phyloP scores from a whole-genome alignment of 192 early-diverging fungal genomes.

The Spizellomyces punctatus region DNA sequence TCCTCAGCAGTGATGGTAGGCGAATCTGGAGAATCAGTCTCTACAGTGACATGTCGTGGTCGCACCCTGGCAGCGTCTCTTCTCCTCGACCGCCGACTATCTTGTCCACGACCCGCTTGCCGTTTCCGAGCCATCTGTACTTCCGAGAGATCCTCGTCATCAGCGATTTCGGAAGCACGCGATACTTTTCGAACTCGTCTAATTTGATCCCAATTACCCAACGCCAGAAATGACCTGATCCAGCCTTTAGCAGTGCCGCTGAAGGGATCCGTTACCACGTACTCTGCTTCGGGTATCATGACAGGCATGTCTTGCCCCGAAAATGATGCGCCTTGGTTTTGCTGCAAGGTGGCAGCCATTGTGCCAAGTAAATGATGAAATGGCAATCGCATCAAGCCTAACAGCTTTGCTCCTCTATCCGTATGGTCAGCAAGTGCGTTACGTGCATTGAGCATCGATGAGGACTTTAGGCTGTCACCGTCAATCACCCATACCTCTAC shows the following conservation, averaged over 20 bases:
- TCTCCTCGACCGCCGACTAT: no score
- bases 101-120: no score
- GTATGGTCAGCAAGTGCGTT: not conserved
- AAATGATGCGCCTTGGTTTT: not conserved
- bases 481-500: conserved; percentile 40
- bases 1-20: no score
- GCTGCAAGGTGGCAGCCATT: not conserved
- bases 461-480: not conserved
- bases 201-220: conserved; percentile 46
- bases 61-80: no score
- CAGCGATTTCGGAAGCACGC: no score
- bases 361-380: conserved; percentile 20
- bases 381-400: conserved; percentile 26
- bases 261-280: conserved; percentile 48
- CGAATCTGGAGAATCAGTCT: no score
- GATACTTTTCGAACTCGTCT: conserved; percentile 1
- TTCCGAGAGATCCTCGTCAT: no score
- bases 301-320: conserved; percentile 16
- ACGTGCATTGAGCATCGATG: not conserved
- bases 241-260: conserved; percentile 42
- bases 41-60: no score
- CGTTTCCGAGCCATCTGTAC: no score
- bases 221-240: conserved; percentile 36
- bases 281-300: conserved; percentile 46
- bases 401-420: conserved; percentile 20